phyloP scores from a whole-genome alignment of 2,329 filamentous ascomycete species.

The Chalaropsis thielavioides region DNA sequence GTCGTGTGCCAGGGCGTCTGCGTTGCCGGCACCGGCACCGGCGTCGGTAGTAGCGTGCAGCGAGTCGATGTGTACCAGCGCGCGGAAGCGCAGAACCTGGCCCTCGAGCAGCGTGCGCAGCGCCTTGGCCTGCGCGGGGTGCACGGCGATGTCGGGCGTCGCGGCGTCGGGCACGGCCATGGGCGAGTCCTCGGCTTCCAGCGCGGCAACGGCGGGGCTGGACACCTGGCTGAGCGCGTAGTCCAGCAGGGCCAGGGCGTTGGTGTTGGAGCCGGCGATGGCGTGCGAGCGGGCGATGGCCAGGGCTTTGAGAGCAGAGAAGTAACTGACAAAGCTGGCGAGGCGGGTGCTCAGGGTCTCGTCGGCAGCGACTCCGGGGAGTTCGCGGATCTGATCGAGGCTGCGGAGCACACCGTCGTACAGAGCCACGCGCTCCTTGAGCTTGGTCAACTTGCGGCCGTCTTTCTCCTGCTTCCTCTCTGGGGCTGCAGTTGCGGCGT shows the following conservation, averaged over 20 bases:
- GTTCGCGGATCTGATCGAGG: conserved; percentile 74
- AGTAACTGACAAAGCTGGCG: conserved; percentile 67
- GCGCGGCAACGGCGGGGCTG: conserved; percentile 36
- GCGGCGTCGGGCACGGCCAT: conserved; percentile 26
- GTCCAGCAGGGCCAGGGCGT: conserved; percentile 73
- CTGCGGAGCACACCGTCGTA: conserved; percentile 88
- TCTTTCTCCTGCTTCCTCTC: conserved; percentile 42
- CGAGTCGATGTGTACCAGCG: conserved; percentile 68
- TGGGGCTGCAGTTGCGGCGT: conserved; percentile 25
- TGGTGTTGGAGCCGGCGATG: conserved; percentile 54
- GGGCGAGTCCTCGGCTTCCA: conserved; percentile 21
- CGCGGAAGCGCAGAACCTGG: conserved; percentile 67
- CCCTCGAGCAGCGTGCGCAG: conserved; percentile 50
- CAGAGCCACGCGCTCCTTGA: conserved; percentile 75
- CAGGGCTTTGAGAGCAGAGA: conserved; percentile 74
- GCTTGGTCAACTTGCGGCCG: conserved; percentile 59
- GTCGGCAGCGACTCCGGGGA: conserved; percentile 82
- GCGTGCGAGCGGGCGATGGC: conserved; percentile 76
- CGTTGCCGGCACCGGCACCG: conserved; percentile 22
- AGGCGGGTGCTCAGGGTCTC: conserved; percentile 60
- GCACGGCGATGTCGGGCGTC: conserved; percentile 51
- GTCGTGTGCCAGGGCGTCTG: conserved; percentile 3
- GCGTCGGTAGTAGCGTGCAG: conserved; percentile 37
- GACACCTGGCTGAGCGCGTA: conserved; percentile 49
- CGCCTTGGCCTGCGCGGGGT: conserved; percentile 39